Conservation (phyloP, 108 stramenopile species). For the Fistulifera solaris region DNA sequence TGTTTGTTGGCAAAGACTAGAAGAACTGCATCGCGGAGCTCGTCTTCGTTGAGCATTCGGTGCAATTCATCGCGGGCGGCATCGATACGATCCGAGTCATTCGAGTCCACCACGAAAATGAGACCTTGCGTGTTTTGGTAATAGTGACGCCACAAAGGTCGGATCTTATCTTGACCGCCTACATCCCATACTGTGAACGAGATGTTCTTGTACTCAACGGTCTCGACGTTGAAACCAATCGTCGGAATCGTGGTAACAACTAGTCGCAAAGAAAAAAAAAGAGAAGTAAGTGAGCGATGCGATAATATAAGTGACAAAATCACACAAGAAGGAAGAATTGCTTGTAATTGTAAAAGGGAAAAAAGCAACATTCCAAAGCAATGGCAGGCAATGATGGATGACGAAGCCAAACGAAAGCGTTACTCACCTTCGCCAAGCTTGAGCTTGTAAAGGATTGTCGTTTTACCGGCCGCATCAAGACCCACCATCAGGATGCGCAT, state of each 20-base stretch:
- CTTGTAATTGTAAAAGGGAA: neutral
- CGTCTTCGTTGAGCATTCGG: conserved; percentile 93
- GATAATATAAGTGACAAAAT: neutral
- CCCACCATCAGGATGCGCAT: conserved; percentile 99
- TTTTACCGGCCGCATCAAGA: conserved; percentile 99
- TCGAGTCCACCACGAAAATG: conserved; percentile 97
- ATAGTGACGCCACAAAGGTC: conserved; percentile 98
- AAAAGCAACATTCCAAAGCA: conserved; percentile 1
- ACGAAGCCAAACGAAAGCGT: neutral
- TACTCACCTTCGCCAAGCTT: conserved; percentile 88
- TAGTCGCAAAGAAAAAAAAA: conserved; percentile 1
- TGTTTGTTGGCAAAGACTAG: conserved; percentile 98
- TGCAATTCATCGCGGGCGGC: conserved; percentile 94
- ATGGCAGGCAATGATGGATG: too few species aligned
- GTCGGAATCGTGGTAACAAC: conserved; percentile 20
- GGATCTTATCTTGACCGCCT: conserved; percentile 98
- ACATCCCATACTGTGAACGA: conserved; percentile 97
- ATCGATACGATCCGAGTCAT: conserved; percentile 94
- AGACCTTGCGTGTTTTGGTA: conserved; percentile 97
- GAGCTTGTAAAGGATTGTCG: conserved; percentile 99
- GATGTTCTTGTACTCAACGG: conserved; percentile 93
- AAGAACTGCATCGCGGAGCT: conserved; percentile 89
- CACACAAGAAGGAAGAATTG: neutral
- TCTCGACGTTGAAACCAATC: conserved; percentile 88
- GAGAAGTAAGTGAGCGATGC: neutral